phyloP scores from a whole-genome alignment of 257 asterid genomes.

The Datura wrightii region DNA sequence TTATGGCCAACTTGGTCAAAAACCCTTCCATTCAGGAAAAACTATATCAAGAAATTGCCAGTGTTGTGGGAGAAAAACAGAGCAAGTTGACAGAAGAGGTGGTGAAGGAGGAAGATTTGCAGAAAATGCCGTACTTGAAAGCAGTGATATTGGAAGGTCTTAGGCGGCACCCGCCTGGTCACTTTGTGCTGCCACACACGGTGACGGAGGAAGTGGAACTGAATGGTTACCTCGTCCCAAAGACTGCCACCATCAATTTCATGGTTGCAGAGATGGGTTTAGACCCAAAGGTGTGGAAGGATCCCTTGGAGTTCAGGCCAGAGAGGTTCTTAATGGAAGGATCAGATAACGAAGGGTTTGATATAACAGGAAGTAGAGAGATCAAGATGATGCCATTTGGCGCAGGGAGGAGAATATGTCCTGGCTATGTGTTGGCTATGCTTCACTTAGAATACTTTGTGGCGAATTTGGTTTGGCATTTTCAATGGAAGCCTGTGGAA shows the following conservation, averaged over 20 bases:
- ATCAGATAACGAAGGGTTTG: neutral
- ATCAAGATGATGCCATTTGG: constrained; percentile 25
- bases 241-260: neutral
- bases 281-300: constrained; percentile 6
- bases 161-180: constrained; percentile 20
- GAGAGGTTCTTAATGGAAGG: constrained; percentile 18
- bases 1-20: constrained; percentile 17
- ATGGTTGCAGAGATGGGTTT: constrained; percentile 11
- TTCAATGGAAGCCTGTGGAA: neutral
- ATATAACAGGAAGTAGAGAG: constrained; percentile 17
- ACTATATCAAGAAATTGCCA: neutral
- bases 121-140: neutral
- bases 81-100: neutral
- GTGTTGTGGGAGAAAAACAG: neutral
- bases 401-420: constrained; percentile 25
- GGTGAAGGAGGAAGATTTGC: neutral
- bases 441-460: constrained; percentile 20
- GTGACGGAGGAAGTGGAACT: neutral
- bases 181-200: constrained; percentile 22
- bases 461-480: constrained; percentile 10
- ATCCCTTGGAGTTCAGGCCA: neutral
- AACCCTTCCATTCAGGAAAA: neutral
- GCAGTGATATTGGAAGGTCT: constrained; percentile 23
- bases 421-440: neutral
- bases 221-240: neutral